Evolutionary conservation across 2,329 filamentous ascomycete species (phyloP), one percentile per base, ranked within the genome.

Genomic region (Cylindrodendrum hubeiense): DNA sequence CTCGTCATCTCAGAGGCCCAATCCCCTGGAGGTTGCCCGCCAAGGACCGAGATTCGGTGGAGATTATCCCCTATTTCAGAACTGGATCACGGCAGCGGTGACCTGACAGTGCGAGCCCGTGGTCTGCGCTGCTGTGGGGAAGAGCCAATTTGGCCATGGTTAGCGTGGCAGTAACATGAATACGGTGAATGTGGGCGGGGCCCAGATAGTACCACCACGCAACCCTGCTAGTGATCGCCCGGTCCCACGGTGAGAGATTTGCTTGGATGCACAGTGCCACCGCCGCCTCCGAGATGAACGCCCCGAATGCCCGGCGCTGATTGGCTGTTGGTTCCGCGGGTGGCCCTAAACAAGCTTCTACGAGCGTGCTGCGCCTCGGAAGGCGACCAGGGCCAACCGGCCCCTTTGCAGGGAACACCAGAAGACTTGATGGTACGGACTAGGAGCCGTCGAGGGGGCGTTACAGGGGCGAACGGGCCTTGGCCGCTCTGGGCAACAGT

Each of bases 61-160:
- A 73, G 70, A 75, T 73, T 71, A 52, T 71, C 72, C 62, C 73
- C 73, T 75, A 61, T 75, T 74, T 47, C 57, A 33, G 50, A 49
- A 19, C 43, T 26, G 46, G 33, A 65, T 53, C 58, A 54, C 41
- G 41, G 43, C 58, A 50, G 51, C 49, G 61, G 46, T 46, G 33
- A 39, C 33, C 37, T 54, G 30, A 72, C 69, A 67, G 72, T 74
- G 72, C 33, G 60, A 60, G 37, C 2, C 30, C 10, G 49, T 13
- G 10, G 13, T 26, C 21, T 47, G 26, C 24, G 24, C 37, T 19
- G 10, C 26, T 19, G 60, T 47, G 52, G 44, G 26, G 19, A 33
- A 62, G 19, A 17, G 34, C 17, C 15, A 13, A 15, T 43, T 30
- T 26, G 22, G 15, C 17, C 7, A 37, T 26, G 46, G 26, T 24